phyloP scores from a whole-genome alignment of 139 green algal species.

The Micromonas commoda region DNA sequence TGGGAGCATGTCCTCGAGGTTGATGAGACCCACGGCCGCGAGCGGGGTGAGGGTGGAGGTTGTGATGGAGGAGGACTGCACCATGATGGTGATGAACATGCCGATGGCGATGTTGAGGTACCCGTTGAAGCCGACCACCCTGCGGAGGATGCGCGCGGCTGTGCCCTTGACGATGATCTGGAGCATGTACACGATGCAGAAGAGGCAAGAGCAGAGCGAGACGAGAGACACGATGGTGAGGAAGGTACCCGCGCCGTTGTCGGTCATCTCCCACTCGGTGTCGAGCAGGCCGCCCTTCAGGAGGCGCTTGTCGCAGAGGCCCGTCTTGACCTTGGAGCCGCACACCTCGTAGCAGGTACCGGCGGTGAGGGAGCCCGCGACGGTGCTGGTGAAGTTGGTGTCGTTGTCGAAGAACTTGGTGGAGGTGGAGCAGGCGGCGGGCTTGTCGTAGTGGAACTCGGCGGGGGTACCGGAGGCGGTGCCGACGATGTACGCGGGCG shows the following conservation, averaged over 20 bases:
- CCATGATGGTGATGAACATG: conserved; percentile 3
- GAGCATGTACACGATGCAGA: conserved; percentile 9
- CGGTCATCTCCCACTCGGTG: neutral
- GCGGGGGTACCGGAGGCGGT: neutral
- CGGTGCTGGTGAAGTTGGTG: neutral
- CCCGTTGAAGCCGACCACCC: neutral
- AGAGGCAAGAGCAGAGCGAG: neutral
- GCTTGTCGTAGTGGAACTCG: neutral
- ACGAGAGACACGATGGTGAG: neutral
- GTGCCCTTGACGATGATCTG: conserved; percentile 8
- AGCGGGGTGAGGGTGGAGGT: conserved; percentile 16
- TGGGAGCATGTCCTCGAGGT: conserved; percentile 30
- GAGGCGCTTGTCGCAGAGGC: neutral
- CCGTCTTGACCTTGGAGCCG: conserved; percentile 12
- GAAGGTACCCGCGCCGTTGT: neutral
- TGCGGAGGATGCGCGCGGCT: conserved; percentile 1
- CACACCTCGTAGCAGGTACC: neutral
- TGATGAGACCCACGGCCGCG: conserved; percentile 11
- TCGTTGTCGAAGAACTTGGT: neutral
- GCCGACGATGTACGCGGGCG: neutral
- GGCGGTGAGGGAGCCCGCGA: neutral
- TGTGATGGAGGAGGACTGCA: conserved; percentile 12
- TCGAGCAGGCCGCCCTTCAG: conserved; percentile 7
- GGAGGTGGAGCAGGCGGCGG: neutral
- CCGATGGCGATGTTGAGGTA: conserved; percentile 5